A percentile compares a stretch with the other conserved stretches of the same genome.
phyloP scores from a whole-genome alignment of 768 basidiomycete species.

The Suillus weaverae region DNA sequence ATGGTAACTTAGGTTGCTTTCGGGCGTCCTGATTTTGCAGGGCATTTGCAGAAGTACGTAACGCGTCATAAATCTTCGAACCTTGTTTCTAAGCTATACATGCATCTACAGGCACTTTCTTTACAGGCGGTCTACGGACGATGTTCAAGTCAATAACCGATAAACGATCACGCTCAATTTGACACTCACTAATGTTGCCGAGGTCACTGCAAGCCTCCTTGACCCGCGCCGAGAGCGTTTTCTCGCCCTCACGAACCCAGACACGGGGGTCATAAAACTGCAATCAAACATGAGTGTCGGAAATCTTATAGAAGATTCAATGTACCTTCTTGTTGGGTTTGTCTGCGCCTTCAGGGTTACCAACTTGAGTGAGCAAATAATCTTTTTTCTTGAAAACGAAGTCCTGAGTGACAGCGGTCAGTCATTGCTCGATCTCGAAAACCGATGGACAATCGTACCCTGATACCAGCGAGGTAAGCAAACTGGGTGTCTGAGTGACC shows the following conservation, averaged over 20 bases:
- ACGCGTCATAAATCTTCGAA: neutral
- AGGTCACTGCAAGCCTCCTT: conserved; percentile 93
- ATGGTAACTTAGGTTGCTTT: neutral
- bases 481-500: conserved; percentile 76
- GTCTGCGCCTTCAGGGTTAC: conserved; percentile 94
- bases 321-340: conserved; percentile 98
- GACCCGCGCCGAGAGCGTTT: conserved; percentile 84
- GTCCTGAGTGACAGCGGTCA: conserved; percentile 48
- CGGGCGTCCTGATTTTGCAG: neutral
- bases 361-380: conserved; percentile 89
- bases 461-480: conserved; percentile 86
- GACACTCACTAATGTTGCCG: conserved; percentile 58
- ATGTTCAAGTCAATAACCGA: conserved; percentile 12
- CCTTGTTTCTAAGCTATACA: neutral
- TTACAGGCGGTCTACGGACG: conserved; percentile 21
- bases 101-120: neutral
- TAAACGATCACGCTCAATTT: neutral
- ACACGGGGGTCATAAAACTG: conserved; percentile 94
- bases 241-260: conserved; percentile 99
- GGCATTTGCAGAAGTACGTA: neutral
- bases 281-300: conserved; percentile 5
- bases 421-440: neutral
- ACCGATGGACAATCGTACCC: conserved; percentile 42
- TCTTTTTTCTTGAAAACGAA: conserved; percentile 84
- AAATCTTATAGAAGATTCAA: neutral